These are phyloP conservation scores for Pseudomassariella vexata DNA, from an alignment of 2,329 filamentous ascomycete species.

Conservation along the genomic window DNA sequence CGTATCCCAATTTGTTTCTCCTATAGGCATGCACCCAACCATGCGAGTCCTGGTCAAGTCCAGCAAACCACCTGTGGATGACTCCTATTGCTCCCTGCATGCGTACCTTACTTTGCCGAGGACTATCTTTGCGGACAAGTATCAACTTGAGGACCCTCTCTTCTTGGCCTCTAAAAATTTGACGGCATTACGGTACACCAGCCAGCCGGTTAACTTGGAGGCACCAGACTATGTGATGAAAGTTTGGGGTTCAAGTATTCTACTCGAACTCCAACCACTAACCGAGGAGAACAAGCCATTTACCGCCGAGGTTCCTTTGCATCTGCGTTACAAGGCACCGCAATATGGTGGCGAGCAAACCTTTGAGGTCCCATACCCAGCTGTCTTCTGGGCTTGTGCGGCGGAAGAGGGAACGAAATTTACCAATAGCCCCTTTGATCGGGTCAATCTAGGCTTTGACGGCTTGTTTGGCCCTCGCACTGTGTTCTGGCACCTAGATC, in stretches of 20 bases:
- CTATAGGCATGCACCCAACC: slow-evolving; percentile 79
- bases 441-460: slow-evolving; percentile 80
- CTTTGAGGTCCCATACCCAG: slow-evolving; percentile 69
- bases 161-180: slow-evolving; percentile 81
- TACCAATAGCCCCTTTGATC: slow-evolving; percentile 76
- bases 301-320: slow-evolving; percentile 71
- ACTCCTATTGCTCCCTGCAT: slow-evolving; percentile 65
- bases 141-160: slow-evolving; percentile 71
- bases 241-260: slow-evolving; percentile 72
- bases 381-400: slow-evolving; percentile 85
- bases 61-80: slow-evolving; percentile 41
- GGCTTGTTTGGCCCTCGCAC: slow-evolving; percentile 69
- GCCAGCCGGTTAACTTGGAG: slow-evolving; percentile 80
- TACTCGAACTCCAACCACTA: slow-evolving; percentile 67
- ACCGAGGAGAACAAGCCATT: slow-evolving; percentile 38
- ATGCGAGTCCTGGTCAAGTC: slow-evolving; percentile 61
- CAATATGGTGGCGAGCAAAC: slow-evolving; percentile 45
- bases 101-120: slow-evolving; percentile 80
- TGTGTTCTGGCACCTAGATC: slow-evolving; percentile 74
- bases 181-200: slow-evolving; percentile 58
- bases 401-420: slow-evolving; percentile 63
- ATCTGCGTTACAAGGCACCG: slow-evolving; percentile 75
- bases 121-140: slow-evolving; percentile 77
- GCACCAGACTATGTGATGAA: slow-evolving; percentile 75
- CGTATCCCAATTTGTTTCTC: slow-evolving; percentile 56